phyloP scores from a whole-genome alignment of 2,329 filamentous ascomycete genomes.

The Pseudogymnoascus sp. region DNA sequence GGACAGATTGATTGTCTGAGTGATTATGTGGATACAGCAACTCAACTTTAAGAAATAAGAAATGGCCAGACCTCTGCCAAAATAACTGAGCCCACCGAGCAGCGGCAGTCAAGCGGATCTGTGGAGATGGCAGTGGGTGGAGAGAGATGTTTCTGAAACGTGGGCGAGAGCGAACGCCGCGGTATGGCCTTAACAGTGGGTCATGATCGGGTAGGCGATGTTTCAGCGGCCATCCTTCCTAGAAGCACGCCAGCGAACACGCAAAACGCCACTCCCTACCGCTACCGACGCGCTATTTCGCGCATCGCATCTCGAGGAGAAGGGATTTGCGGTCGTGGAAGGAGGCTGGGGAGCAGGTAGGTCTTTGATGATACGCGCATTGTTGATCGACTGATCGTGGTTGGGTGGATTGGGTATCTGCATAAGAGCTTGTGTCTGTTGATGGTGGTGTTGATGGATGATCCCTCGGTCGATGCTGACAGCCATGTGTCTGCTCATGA shows the following conservation, averaged over 20 bases:
- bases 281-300: not conserved
- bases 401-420: not conserved
- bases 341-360: not conserved
- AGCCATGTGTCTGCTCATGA: constrained; percentile 1
- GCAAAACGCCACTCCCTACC: not conserved
- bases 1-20: constrained; percentile 4
- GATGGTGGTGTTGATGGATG: not conserved
- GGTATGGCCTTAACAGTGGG: not conserved
- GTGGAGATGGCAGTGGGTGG: not conserved
- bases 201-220: not conserved
- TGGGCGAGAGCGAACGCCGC: not conserved
- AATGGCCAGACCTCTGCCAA: not conserved
- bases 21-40: constrained; percentile 1
- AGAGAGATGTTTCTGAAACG: constrained; percentile 4
- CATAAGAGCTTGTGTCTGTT: not conserved
- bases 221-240: not conserved
- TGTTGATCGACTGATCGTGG: not conserved
- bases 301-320: not conserved
- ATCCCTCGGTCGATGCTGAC: not conserved
- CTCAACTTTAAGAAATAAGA: not conserved
- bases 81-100: not conserved
- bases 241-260: constrained; percentile 2
- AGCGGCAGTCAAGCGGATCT: not conserved
- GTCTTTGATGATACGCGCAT: not conserved
- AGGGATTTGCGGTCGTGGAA: not conserved